Base-by-base conservation (phyloP, 106 monocot species). In the Agapanthus africanus region DNA sequence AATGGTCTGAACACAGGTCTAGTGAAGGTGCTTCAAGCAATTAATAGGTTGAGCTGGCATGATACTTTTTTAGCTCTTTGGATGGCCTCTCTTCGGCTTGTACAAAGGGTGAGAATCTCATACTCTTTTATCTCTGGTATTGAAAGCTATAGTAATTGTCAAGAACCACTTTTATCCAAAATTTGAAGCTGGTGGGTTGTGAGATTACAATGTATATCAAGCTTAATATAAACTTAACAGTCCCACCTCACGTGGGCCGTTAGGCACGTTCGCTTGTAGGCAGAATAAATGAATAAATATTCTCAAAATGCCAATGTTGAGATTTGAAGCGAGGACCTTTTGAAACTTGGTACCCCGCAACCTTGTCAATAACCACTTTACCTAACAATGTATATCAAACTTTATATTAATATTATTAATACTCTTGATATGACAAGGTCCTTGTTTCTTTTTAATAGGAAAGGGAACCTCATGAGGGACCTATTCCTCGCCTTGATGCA, bases 401-500 rank as follows among this genome's bases (percentile, higher is more conserved):
- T n/a, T n/a, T n/a, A n/a, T n/a, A n/a, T n/a, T 30, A 33, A 35
- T 22, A 34, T 33, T 15, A 47, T 33, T 6, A 31, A 51, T 31
- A 50, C 28, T 44, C 13, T 7, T 68, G 36, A 50, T 68, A 13
- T n/a, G 34, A 46, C 8, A n/a, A 36, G 13, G 18, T 19, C 2
- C 9, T 70, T 22, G 19, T 57, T 57, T 44, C 2, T 40, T 37
- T 46, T 56, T 59, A 35, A 39, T 65, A 93, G 99, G 99, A 90
- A 83, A 92, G 87, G 66, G 99, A 99, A 74, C 99, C 93, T 61
- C 85, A 82, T 39, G 99, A 93, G 64, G 93, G 99, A 57, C 99
- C 99, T 74, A 84, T 90, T 28, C 99, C 99, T 54, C 99, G 81
- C 36, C 72, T 93, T 73, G 90, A 99, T 72, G 70, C 99, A 57